Evolutionary conservation across 768 basidiomycete genomes (phyloP).

Genomic region (Termitomyces sp.): DNA sequence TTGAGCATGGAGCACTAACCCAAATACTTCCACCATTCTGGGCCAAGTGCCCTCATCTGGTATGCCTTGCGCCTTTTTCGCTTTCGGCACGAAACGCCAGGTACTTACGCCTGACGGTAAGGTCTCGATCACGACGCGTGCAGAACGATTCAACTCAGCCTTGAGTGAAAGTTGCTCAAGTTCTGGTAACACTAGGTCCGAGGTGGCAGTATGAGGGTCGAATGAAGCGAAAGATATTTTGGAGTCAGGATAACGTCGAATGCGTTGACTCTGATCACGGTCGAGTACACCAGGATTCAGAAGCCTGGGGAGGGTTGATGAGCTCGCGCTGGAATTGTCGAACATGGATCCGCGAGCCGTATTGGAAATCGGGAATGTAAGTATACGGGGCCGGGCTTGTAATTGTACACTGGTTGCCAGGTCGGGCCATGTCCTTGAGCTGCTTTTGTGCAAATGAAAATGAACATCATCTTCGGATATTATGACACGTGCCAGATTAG

Average conservation of each 20-base stretch:
- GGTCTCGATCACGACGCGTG: constrained; percentile 73
- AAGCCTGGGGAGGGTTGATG: constrained; percentile 14
- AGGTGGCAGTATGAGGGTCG: constrained; percentile 62
- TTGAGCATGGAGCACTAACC: constrained; percentile 35
- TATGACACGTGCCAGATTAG: constrained; percentile 12
- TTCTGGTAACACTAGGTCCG: constrained; percentile 29
- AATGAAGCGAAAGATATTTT: constrained; percentile 72
- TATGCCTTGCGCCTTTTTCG: constrained; percentile 52
- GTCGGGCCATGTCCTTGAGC: constrained; percentile 3
- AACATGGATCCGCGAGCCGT: constrained; percentile 1
- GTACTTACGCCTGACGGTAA: constrained; percentile 47
- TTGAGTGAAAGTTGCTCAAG: constrained; percentile 38
- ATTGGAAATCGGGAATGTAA: neutral
- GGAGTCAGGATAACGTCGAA: constrained; percentile 58
- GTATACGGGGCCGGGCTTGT: constrained; percentile 1
- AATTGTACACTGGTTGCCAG: constrained; percentile 19
- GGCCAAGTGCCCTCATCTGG: constrained; percentile 72
- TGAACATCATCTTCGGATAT: neutral
- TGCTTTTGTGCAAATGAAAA: neutral
- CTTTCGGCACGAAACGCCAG: constrained; percentile 80
- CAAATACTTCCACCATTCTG: constrained; percentile 59
- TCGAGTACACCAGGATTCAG: constrained; percentile 64
- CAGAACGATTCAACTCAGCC: constrained; percentile 50
- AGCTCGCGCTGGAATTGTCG: constrained; percentile 14
- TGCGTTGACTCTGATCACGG: constrained; percentile 52